phyloP scores from a whole-genome alignment of 225 moss, liverwort and hornwort genomes.

The Neckera pumila region DNA sequence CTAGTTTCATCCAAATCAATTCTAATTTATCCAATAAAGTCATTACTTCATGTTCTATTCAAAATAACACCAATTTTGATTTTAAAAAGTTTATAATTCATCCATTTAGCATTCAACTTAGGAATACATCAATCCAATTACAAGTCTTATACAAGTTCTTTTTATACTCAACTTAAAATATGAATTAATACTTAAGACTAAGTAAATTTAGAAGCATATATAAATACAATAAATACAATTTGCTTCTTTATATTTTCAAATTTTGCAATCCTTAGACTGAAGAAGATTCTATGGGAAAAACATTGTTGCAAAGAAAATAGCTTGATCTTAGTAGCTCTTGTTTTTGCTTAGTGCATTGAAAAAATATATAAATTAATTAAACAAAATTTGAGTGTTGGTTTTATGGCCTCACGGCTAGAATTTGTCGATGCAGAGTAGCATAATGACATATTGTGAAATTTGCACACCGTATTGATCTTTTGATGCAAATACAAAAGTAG shows the following conservation, averaged over 20 bases:
- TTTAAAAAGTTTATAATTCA: neutral
- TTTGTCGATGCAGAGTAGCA: neutral
- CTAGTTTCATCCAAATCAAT: neutral
- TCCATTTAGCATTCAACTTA: neutral
- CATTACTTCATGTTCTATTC: neutral
- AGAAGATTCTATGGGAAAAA: neutral
- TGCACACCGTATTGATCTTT: neutral
- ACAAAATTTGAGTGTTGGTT: neutral
- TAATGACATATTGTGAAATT: fast-evolving
- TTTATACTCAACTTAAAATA: neutral
- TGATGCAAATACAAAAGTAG: neutral
- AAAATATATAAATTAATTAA: neutral
- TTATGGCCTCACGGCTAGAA: neutral
- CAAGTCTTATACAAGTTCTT: neutral
- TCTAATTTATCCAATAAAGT: neutral
- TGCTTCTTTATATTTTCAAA: neutral
- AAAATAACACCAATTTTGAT: neutral
- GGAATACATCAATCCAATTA: neutral
- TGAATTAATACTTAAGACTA: neutral
- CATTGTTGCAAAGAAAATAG: neutral
- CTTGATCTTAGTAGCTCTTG: too few relatives aligned
- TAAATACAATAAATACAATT: neutral
- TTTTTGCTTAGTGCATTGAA: neutral
- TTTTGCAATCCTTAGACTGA: neutral
- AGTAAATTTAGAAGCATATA: neutral